These are phyloP conservation scores for Wickerhamomyces tratensis DNA, from an alignment of 805 yeast species.

Conservation along the genomic window DNA sequence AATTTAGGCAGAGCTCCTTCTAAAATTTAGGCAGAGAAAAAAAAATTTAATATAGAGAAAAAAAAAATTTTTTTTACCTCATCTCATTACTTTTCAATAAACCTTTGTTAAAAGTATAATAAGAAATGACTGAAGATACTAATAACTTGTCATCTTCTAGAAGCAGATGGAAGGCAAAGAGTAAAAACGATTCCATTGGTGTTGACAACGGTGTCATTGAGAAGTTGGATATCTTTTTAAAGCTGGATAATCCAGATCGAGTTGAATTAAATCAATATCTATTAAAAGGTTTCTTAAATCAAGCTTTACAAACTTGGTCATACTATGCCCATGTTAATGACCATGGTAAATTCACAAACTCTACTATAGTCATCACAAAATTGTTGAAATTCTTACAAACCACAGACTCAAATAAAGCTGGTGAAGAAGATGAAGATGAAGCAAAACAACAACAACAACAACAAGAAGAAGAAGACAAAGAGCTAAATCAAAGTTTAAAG, in stretches of 20 bases:
- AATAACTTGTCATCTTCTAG: neutral
- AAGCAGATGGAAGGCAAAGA: neutral
- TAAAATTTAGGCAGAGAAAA: too few species aligned
- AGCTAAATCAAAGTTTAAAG: conserved; percentile 5
- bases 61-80: too few species aligned
- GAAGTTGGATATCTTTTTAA: conserved; percentile 7
- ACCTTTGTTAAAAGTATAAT: too few species aligned
- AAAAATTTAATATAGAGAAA: too few species aligned
- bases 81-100: too few species aligned
- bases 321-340: conserved; percentile 38
- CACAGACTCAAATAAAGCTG: neutral
- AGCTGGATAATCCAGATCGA: conserved; percentile 2
- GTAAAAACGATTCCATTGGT: neutral
- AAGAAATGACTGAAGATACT: neutral
- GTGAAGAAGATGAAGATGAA: neutral
- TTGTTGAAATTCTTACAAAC: conserved; percentile 18
- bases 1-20: too few species aligned
- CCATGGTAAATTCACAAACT: conserved; percentile 36
- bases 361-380: conserved; percentile 32
- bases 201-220: conserved; percentile 12
- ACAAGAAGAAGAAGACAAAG: too few species aligned
- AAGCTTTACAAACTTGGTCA: conserved; percentile 36
- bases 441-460: neutral
- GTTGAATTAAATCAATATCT: conserved; percentile 21
- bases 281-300: conserved; percentile 24